phyloP scores from a whole-genome alignment of 2,329 filamentous ascomycete genomes.

The Arthrobotrys conoides region DNA sequence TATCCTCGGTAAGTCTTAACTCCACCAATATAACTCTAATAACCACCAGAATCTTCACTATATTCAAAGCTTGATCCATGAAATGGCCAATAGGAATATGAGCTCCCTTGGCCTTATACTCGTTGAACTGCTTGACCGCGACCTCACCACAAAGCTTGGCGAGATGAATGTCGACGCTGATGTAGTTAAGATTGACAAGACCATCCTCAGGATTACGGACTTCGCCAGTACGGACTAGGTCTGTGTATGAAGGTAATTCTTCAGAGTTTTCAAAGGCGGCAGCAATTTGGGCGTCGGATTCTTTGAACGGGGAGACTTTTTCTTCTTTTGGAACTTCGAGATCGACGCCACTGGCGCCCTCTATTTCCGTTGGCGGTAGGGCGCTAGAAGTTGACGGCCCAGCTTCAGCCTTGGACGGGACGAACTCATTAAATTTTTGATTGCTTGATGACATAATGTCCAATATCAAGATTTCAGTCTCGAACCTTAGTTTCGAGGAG shows the following conservation, averaged over 20 bases:
- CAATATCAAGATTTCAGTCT: not conserved
- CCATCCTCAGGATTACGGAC: slow-evolving; percentile 23
- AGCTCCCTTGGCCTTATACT: slow-evolving; percentile 12
- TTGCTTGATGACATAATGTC: slow-evolving; percentile 11
- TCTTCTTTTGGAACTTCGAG: slow-evolving; percentile 10
- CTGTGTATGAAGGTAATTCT: slow-evolving; percentile 34
- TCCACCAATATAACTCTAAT: slow-evolving; percentile 32
- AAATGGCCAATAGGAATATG: slow-evolving; percentile 7
- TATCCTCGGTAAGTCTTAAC: slow-evolving; percentile 34
- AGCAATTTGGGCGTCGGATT: slow-evolving; percentile 28
- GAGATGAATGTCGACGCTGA: slow-evolving; percentile 40
- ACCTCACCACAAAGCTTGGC: slow-evolving; percentile 30
- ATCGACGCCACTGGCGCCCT: not conserved
- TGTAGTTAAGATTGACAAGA: slow-evolving; percentile 14
- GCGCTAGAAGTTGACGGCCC: slow-evolving; percentile 28
- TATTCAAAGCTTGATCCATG: slow-evolving; percentile 23
- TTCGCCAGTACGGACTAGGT: slow-evolving; percentile 35
- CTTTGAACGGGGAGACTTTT: slow-evolving; percentile 11
- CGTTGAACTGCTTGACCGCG: slow-evolving; percentile 28
- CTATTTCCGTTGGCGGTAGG: slow-evolving; percentile 8
- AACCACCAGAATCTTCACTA: slow-evolving; percentile 27
- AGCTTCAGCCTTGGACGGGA: slow-evolving; percentile 33
- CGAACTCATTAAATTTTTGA: slow-evolving; percentile 20
- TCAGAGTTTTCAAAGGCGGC: slow-evolving; percentile 27
- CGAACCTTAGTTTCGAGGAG: not conserved